Evolutionary conservation across 805 yeast genomes (phyloP).

Genomic region (Candida nanaspora): DNA sequence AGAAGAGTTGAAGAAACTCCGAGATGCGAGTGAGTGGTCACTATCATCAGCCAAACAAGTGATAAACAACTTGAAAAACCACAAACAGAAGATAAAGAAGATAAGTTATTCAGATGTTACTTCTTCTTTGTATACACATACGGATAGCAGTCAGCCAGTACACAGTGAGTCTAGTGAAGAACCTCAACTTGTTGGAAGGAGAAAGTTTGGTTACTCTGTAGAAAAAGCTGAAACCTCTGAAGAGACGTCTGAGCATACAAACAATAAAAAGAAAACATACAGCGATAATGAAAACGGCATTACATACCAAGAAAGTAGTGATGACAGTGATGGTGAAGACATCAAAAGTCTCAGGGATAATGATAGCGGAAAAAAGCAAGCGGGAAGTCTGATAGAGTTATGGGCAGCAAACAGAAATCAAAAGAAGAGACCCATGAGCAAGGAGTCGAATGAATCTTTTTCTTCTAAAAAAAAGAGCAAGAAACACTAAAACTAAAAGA

Average conservation of each 20-base stretch:
- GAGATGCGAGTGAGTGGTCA: conserved; percentile 49
- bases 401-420: conserved; percentile 5
- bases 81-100: conserved; percentile 10
- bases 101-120: conserved; percentile 21
- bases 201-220: conserved; percentile 23
- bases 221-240: too few relatives aligned
- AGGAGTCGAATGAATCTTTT: background rate
- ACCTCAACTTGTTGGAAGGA: conserved; percentile 17
- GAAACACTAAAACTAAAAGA: background rate
- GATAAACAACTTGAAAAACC: conserved; percentile 12
- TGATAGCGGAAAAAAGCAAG: background rate
- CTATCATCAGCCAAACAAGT: conserved; percentile 27
- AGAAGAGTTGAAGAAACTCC: conserved; percentile 28
- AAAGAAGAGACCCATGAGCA: conserved; percentile 1
- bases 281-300: conserved; percentile 5
- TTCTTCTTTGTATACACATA: background rate
- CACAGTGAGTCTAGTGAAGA: too few relatives aligned
- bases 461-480: background rate
- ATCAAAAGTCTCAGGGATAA: too few relatives aligned
- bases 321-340: conserved; percentile 13
- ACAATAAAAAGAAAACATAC: background rate
- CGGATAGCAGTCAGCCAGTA: conserved; percentile 11
- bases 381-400: conserved; percentile 6
- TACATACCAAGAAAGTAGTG: conserved; percentile 8
- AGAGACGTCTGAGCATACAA: conserved; percentile 4